Conservation (phyloP, 2,329 filamentous ascomycete genomes). For the Epichloe hybrida region DNA sequence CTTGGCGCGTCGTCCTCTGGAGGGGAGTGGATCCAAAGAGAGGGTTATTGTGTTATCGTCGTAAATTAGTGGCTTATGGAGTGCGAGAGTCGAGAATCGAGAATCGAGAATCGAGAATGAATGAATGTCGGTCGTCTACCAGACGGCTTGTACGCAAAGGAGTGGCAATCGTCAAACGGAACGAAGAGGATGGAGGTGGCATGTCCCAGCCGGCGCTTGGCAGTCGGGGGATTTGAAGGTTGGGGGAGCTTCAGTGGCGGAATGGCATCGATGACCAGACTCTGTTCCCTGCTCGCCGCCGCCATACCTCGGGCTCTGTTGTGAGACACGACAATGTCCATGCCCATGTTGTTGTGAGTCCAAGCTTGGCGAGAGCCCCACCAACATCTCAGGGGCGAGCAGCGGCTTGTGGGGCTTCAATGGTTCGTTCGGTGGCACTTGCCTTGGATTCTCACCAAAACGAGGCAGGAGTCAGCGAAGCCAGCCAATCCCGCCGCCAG, state of each 20-base stretch:
- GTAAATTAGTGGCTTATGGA: neutral
- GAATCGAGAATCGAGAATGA: neutral
- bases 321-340: too few relatives aligned
- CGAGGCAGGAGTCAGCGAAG: too few relatives aligned
- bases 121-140: neutral
- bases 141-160: neutral
- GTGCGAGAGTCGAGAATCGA: neutral
- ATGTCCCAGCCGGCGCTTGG: neutral
- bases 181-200: neutral
- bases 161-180: constrained; percentile 2
- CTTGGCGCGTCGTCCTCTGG: neutral
- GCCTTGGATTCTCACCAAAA: too few relatives aligned
- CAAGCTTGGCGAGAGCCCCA: too few relatives aligned
- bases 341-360: too few relatives aligned
- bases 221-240: neutral
- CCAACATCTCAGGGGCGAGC: neutral
- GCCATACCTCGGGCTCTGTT: too few relatives aligned
- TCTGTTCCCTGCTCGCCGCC: too few relatives aligned
- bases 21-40: neutral
- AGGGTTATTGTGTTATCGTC: neutral
- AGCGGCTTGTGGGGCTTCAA: neutral
- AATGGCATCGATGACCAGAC: too few relatives aligned
- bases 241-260: too few relatives aligned
- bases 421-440: neutral
- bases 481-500: too few relatives aligned